A percentile compares a stretch with the other conserved stretches of the same genome.
Evolutionary conservation across 2,329 filamentous ascomycete species (phyloP).

Genomic region (Daldinia eschscholtzii): DNA sequence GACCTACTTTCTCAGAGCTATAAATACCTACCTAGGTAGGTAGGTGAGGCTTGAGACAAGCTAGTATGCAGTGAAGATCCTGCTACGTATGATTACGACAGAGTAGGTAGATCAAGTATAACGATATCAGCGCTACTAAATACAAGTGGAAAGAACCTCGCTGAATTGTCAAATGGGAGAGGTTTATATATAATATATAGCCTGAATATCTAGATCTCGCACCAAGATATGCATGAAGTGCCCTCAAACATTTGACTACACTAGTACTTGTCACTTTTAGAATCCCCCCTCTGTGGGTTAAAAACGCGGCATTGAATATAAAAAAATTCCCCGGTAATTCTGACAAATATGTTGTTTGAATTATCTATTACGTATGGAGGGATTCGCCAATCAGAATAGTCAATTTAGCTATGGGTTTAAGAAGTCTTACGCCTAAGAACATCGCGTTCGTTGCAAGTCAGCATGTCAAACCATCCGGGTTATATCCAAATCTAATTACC

Average conservation of each 20-base stretch:
- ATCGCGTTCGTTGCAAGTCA: not conserved
- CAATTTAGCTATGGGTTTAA: not conserved
- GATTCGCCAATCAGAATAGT: slow-evolving; percentile 1
- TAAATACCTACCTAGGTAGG: too few species aligned
- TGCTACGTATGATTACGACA: not conserved
- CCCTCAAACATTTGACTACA: not conserved
- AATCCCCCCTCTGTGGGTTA: not conserved
- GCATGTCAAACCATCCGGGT: not conserved
- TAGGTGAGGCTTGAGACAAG: too few species aligned
- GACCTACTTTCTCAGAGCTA: too few species aligned
- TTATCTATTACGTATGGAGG: not conserved
- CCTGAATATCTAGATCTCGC: too few species aligned
- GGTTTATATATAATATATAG: too few species aligned
- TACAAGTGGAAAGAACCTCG: too few species aligned
- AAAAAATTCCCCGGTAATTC: not conserved
- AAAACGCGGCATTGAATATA: not conserved
- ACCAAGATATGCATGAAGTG: not conserved
- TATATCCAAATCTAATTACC: too few species aligned
- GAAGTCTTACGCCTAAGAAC: not conserved
- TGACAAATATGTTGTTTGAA: not conserved
- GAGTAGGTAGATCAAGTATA: not conserved
- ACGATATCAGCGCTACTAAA: not conserved
- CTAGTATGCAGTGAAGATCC: too few species aligned
- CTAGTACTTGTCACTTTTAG: not conserved
- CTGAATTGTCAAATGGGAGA: too few species aligned